Base-by-base conservation (phyloP, 192 early-diverging fungal genomes). In the Linnemannia elongata region DNA sequence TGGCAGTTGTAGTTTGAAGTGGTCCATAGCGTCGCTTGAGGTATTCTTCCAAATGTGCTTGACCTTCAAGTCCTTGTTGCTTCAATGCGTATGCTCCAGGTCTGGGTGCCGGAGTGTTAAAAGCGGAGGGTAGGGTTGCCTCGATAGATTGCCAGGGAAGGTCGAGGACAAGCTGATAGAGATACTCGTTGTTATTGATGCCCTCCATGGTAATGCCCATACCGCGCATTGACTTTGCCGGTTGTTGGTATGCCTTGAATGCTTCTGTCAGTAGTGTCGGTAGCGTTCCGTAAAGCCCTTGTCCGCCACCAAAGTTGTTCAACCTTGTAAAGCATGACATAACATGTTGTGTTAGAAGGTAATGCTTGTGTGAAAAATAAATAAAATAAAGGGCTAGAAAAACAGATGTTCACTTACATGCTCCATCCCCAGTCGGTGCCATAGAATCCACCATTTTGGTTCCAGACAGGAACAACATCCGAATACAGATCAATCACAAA, bases 1-100 rank as follows among this genome's bases (percentile, higher is more conserved):
- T 24, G 15, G 76, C 63, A 30, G n/a, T 12, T 7, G 71, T 47
- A 9, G 80, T 75, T 4, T 78, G 79, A n/a, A 55, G 42, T 2
- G 80, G 72, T 22, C 85, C 85, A 57, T 87, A 87, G 10, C 85
- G 79, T 17, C 85, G 72, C 8, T 45, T 73, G 18, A 87, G 54
- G 24, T 45, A 87, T 1, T 42, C 57, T 12, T 87, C 80, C 4
- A 87, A 76, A 42, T 81, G 85, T 30, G 52, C 30, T 12, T 80
- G 38, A 2, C 72, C 72, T 3, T 81, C 36, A 7, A 87, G 60
- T 30, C 60, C 38, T 42, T 52, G 39, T 20, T 77, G 79, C 0
- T 73, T 77, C 36, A 76, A 45, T 18, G 45, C 30, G 7, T 27
- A 41, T 41, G 42, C 27, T 49, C 27, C 41, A 73, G 42, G 44